Evolutionary conservation across 129 eudicot genomes (phyloP).

Genomic region (Deinandra increscens): DNA sequence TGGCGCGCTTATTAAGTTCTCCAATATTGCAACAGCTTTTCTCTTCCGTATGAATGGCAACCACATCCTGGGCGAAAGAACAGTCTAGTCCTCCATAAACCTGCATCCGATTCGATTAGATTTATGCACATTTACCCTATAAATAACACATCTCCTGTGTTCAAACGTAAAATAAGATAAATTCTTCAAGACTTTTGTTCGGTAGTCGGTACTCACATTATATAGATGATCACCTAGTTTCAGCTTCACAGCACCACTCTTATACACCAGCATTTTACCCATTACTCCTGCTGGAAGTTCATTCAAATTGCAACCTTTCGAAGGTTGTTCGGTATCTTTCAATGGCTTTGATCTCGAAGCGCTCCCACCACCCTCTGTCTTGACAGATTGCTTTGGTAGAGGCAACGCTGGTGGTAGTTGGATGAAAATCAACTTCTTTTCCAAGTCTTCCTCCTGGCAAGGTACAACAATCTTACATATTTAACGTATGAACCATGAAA

Average conservation of each 20-base stretch:
- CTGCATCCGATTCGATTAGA: conserved; percentile 47
- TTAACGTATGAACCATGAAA: neutral
- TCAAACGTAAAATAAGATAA: neutral
- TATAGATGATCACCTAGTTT: conserved; percentile 76
- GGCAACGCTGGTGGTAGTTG: conserved; percentile 76
- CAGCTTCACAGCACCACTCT: conserved; percentile 78
- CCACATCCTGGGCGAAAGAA: conserved; percentile 67
- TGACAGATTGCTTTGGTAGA: conserved; percentile 35
- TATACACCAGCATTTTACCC: conserved; percentile 88
- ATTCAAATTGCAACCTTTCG: conserved; percentile 41
- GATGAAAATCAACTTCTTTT: conserved; percentile 51
- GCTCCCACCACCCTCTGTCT: conserved; percentile 29
- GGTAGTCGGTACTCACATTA: conserved; percentile 57
- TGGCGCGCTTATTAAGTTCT: conserved; percentile 66
- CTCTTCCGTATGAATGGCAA: conserved; percentile 53
- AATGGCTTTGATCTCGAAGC: conserved; percentile 36
- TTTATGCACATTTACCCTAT: no score
- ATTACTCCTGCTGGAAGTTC: conserved; percentile 61
- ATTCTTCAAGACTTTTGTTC: conserved; percentile 8
- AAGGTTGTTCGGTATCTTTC: conserved; percentile 25
- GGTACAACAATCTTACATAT: conserved; percentile 7
- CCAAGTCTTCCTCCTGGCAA: conserved; percentile 65
- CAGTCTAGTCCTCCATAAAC: conserved; percentile 61
- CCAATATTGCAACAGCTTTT: conserved; percentile 62
- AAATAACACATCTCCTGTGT: no score